Base-by-base conservation (phyloP, 345 rosid genomes). In the Turritis glabra region DNA sequence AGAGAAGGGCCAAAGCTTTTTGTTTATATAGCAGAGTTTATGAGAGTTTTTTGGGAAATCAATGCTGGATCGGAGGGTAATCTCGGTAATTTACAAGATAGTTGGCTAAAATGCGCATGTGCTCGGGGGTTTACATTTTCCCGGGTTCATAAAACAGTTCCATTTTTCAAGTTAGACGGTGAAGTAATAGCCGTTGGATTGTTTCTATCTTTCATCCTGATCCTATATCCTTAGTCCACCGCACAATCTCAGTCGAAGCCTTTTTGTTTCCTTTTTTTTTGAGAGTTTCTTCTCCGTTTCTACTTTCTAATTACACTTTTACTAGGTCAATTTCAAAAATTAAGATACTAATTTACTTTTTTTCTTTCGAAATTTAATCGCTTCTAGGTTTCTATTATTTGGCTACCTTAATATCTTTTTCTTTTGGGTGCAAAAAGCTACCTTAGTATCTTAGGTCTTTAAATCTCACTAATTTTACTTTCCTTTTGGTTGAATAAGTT, bases 1-100 rank as follows among this genome's bases (percentile, higher is more conserved):
- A 83, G 84, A 11, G 81, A 85, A 76, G 76, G 71, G 74, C 64
- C 35, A 21, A 71, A 76, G 80, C 75, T 83, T 46, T 46, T 43
- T 77, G 74, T 70, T 65, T 76, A 77, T 27, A 50, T 72, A 54
- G 41, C 43, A 27, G 67, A 44, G n/a, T 38, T 12, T 25, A 51
- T n/a, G 60, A 38, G 46, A 23, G 18, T 22, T 33, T 27, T 55
- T 25, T 59, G 56, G 78, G 64, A 67, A 75, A 77, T 77, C 72
- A 71, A 65, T 79, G 80, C 48, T 82, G 77, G 73, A 74, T 67
- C 70, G 1, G 50, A 46, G 76, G 54, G 81, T 70, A 30, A 0
- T 32, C 12, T 27, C 53, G 80, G 38, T 3, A 32, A 17, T 0
- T 18, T 3, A 0, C 4, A 18, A 48, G 50, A 51, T 7, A 0